Evolutionary conservation across 179 eudicot species (phyloP), one percentile per base, ranked within the genome.

Genomic region (Carnegiea gigantea): DNA sequence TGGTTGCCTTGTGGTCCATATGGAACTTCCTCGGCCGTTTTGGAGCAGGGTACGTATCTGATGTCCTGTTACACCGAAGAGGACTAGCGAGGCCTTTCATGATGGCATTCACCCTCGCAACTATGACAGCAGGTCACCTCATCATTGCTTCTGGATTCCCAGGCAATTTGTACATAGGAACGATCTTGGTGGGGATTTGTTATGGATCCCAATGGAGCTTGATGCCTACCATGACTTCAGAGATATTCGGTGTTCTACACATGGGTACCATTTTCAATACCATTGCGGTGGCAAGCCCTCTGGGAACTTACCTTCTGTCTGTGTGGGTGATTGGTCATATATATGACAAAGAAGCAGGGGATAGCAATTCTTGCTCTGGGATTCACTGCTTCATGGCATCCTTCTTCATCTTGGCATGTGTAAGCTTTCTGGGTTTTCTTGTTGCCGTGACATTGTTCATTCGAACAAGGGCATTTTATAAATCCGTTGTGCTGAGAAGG

Each of bases 11-110:
- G 64, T 95, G 93, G 92, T 93, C 97, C 78, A 93, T 93, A 84
- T 95, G 98, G 98, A 95, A 95, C 59, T 95, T 93, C 79, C 91
- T 95, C 40, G 97, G 98, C 11, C 94, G 98, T 24, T 91, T 92
- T 70, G 96, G 96, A 73, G 98, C 90, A 43, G 98, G 98, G 12
- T 95, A 88, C 68, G 44, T 95, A 73, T 95, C 98, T 14, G 98
- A 95, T 82, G 53, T 91, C 46, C 83, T 92, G 73, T 73, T 95
- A 81, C 95, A 86, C 76, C 80, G 36, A 73, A 84, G 73, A 14
- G 95, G 92, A 7, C 88, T 89, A 92, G 89, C 92, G 12, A 85
- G 98, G 84, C 96, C 98, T 1, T 49, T 91, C 53, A 73, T 90
- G 57, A 91, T 93, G 91, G 88, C 84, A 9, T 75, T 90, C 44